These are phyloP conservation scores for Geotrichum macrosporum DNA, from an alignment of 1,139 yeast species.

Conservation along the genomic window DNA sequence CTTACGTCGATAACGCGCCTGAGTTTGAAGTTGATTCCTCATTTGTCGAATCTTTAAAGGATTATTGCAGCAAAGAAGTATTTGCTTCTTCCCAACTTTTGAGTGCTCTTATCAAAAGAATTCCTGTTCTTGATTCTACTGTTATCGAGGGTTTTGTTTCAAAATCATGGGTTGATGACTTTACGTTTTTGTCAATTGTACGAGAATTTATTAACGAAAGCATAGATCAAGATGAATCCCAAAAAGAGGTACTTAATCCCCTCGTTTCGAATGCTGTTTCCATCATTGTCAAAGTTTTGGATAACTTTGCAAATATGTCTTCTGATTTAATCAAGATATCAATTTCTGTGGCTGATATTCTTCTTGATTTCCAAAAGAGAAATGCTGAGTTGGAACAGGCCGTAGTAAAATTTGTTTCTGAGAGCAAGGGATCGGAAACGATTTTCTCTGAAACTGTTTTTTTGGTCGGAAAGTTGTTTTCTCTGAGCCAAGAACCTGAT, in stretches of 20 bases:
- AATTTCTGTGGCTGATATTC: slow-evolving; percentile 11
- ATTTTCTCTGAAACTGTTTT: slow-evolving; percentile 16
- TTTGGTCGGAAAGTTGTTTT: slow-evolving; percentile 15
- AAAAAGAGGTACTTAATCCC: slow-evolving; percentile 3
- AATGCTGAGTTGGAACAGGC: slow-evolving; percentile 3
- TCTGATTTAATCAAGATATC: slow-evolving; percentile 11
- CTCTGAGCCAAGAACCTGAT: slow-evolving; percentile 2
- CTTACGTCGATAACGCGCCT: slow-evolving; percentile 17
- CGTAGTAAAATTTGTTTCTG: slow-evolving; percentile 14
- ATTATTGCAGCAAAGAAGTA: slow-evolving; percentile 9
- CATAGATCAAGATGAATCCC: slow-evolving; percentile 1
- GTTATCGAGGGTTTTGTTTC: slow-evolving; percentile 17
- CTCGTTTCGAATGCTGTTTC: slow-evolving; percentile 6
- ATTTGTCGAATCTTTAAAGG: slow-evolving; percentile 16
- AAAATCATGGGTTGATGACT: slow-evolving; percentile 19
- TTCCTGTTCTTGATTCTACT: slow-evolving; percentile 16
- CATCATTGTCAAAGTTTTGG: slow-evolving; percentile 4
- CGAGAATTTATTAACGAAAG: slow-evolving; percentile 9
- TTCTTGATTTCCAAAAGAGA: slow-evolving; percentile 1
- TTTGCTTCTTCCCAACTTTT: slow-evolving; percentile 19
- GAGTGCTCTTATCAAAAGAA: slow-evolving; percentile 14
- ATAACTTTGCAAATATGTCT: neutral
- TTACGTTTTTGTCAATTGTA: slow-evolving; percentile 20
- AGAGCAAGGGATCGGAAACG: slow-evolving; percentile 17
- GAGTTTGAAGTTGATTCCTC: slow-evolving; percentile 7